phyloP scores from a whole-genome alignment of 1,139 yeast species.

The Debaryomyces udenii region DNA sequence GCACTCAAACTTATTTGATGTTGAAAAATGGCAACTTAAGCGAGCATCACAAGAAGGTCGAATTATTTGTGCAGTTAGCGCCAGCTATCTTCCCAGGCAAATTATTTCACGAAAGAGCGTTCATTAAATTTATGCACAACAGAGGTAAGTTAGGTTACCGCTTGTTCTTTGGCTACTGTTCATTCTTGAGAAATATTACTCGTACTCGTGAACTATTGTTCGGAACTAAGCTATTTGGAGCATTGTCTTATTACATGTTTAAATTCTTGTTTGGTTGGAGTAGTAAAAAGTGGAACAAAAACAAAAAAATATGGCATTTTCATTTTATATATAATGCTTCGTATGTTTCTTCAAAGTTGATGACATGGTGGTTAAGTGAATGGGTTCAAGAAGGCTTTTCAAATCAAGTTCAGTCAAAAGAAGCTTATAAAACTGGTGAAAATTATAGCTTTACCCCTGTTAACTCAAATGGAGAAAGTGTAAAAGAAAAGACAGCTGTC shows the following conservation, averaged over 20 bases:
- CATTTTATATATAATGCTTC: conserved; percentile 89
- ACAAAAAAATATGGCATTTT: conserved; percentile 61
- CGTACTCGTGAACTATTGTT: conserved; percentile 47
- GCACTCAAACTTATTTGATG: conserved; percentile 77
- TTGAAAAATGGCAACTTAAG: conserved; percentile 40
- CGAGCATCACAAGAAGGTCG: conserved; percentile 50
- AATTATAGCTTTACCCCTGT: conserved; percentile 25
- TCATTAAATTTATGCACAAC: conserved; percentile 58
- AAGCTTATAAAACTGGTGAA: conserved; percentile 34
- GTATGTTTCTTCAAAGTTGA: conserved; percentile 73
- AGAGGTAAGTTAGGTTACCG: conserved; percentile 41
- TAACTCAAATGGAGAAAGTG: background rate
- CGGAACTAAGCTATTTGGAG: conserved; percentile 56
- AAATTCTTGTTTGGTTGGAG: conserved; percentile 86
- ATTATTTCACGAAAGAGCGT: conserved; percentile 57
- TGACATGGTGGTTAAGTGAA: conserved; percentile 86
- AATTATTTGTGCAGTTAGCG: conserved; percentile 73
- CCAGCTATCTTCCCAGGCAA: conserved; percentile 92
- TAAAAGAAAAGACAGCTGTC: conserved; percentile 21
- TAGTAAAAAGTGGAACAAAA: conserved; percentile 68
- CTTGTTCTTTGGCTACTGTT: conserved; percentile 59
- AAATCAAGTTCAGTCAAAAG: conserved; percentile 38
- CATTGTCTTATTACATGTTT: conserved; percentile 74
- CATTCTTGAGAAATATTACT: conserved; percentile 65
- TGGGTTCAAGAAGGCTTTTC: conserved; percentile 45